Conservation (phyloP, 1,139 yeast species). For the Hansenula sp. region DNA sequence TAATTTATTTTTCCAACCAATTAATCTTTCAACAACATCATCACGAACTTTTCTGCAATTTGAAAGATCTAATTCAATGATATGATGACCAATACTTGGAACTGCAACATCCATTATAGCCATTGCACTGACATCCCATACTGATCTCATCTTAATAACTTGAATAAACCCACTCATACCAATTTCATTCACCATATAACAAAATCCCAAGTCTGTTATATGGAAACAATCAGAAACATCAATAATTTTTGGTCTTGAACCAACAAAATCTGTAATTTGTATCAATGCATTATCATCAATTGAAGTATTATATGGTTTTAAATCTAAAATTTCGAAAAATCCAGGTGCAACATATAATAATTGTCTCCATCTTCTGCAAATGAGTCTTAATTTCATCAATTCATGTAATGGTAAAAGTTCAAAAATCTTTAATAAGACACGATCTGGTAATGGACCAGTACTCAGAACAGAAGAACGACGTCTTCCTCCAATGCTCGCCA, state of each 20-base stretch:
- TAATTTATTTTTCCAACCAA: constrained; percentile 43
- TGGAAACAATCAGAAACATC: constrained; percentile 73
- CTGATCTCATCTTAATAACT: constrained; percentile 56
- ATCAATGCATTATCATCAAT: constrained; percentile 54
- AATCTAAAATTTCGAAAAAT: constrained; percentile 46
- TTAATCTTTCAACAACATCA: constrained; percentile 59
- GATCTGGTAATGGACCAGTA: constrained; percentile 56
- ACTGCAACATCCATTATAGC: constrained; percentile 74
- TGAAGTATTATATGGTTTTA: constrained; percentile 56
- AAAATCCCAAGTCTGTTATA: constrained; percentile 70
- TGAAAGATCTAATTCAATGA: constrained; percentile 60
- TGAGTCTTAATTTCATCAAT: constrained; percentile 50
- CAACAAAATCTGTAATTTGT: constrained; percentile 64
- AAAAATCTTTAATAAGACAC: constrained; percentile 48
- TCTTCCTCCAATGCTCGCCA: constrained; percentile 35
- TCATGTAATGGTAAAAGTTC: constrained; percentile 48
- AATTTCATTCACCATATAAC: constrained; percentile 63
- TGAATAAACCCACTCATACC: constrained; percentile 60
- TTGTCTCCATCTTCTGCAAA: constrained; percentile 66
- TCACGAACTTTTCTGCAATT: constrained; percentile 74
- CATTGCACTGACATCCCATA: constrained; percentile 78
- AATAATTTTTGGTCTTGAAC: constrained; percentile 56
- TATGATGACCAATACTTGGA: constrained; percentile 54
- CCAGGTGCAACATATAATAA: constrained; percentile 52
- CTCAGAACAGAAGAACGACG: constrained; percentile 54